Evolutionary conservation across 108 stramenopile species (phyloP).

Genomic region (Nitzschia sp.): DNA sequence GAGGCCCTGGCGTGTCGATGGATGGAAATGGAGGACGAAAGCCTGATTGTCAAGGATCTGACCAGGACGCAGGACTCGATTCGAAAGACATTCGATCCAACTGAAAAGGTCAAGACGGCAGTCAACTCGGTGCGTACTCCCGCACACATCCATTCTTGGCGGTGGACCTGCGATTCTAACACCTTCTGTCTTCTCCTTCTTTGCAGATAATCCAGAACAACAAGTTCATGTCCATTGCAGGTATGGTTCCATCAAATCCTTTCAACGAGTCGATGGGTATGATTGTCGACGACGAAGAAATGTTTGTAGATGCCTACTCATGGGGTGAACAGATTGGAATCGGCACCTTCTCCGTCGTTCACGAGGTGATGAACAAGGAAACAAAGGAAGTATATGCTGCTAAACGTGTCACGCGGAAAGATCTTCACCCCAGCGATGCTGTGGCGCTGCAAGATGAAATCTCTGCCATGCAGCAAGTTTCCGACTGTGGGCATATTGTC

Average conservation of each 20-base stretch:
- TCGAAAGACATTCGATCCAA: slow-evolving; percentile 6
- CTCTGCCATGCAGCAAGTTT: slow-evolving; percentile 45
- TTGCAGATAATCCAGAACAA: slow-evolving; percentile 16
- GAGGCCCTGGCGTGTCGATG: slow-evolving; percentile 49
- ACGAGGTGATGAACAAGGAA: slow-evolving; percentile 54
- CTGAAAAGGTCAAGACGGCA: slow-evolving; percentile 29
- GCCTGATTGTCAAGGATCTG: slow-evolving; percentile 43
- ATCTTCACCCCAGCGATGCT: slow-evolving; percentile 58
- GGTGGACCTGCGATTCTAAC: background rate
- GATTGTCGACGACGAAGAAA: slow-evolving; percentile 32
- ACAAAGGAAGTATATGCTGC: slow-evolving; percentile 51
- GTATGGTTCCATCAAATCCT: slow-evolving; percentile 15
- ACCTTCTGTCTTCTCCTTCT: background rate
- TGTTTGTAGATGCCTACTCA: slow-evolving; percentile 26
- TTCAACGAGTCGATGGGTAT: slow-evolving; percentile 1
- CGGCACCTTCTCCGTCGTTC: slow-evolving; percentile 70
- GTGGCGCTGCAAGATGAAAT: slow-evolving; percentile 74
- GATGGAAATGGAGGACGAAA: slow-evolving; percentile 58
- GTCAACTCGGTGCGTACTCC: slow-evolving; percentile 30
- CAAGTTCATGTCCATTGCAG: slow-evolving; percentile 41
- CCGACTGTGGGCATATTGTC: slow-evolving; percentile 69
- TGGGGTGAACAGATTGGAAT: slow-evolving; percentile 54
- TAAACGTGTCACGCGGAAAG: slow-evolving; percentile 60
- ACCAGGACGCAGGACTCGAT: slow-evolving; percentile 38
- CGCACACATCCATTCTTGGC: background rate